These are phyloP conservation scores for Calonectria naviculata DNA, from an alignment of 2,329 filamentous ascomycete species.

Conservation along the genomic window DNA sequence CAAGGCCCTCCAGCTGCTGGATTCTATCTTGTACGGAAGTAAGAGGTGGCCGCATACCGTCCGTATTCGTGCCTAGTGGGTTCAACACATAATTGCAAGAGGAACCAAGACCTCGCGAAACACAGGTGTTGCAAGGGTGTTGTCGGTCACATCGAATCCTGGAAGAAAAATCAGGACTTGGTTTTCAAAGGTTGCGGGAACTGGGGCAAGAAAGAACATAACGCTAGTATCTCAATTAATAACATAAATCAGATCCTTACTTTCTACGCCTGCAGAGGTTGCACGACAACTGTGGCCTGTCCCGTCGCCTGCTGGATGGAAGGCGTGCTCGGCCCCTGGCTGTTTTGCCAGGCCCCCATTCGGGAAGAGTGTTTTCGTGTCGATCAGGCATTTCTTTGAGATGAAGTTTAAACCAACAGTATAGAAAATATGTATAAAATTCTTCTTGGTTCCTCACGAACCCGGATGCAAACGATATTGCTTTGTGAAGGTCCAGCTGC, in stretches of 20 bases:
- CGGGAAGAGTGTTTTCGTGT: neutral
- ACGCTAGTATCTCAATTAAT: neutral
- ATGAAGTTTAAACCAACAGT: too few relatives aligned
- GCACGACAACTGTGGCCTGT: slow-evolving; percentile 15
- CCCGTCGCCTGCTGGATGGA: slow-evolving; percentile 1
- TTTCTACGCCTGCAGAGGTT: slow-evolving; percentile 15
- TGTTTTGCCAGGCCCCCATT: slow-evolving; percentile 12
- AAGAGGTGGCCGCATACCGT: neutral
- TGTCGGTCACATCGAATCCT: slow-evolving; percentile 20
- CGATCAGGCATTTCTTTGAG: neutral
- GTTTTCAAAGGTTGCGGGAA: neutral
- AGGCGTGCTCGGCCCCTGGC: slow-evolving; percentile 1
- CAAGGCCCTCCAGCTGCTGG: slow-evolving; percentile 42
- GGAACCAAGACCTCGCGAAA: neutral
- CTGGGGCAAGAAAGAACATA: neutral
- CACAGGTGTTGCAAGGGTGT: slow-evolving; percentile 12
- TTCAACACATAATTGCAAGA: slow-evolving; percentile 9
- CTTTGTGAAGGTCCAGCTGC: neutral
- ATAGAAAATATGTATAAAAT: too few relatives aligned
- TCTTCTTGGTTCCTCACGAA: neutral
- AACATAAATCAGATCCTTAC: neutral
- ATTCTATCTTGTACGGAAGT: neutral
- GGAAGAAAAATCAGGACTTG: neutral
- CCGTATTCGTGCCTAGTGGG: too few relatives aligned
- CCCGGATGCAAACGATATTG: neutral